Evolutionary conservation across 2,329 filamentous ascomycete genomes (phyloP), one percentile per base, ranked within the genome.

Genomic region (Leptographium wingfieldii): DNA sequence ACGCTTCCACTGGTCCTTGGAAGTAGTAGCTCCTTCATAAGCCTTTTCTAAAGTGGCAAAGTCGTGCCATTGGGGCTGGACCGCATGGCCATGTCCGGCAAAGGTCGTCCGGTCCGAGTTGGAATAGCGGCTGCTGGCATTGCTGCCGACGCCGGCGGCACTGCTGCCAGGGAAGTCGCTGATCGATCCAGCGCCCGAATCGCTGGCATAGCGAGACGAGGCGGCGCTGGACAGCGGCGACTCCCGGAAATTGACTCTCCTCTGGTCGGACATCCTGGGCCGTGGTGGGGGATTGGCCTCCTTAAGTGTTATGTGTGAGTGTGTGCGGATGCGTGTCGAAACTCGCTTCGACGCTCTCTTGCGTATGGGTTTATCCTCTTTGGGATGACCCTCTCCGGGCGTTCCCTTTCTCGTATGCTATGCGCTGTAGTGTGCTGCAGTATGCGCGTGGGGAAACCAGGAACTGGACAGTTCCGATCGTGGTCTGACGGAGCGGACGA

Each of bases 101-200:
- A 46, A 56, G 25, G 55, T 27, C 7, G 55, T 56, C 22, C 57
- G 68, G 62, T 61, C 61, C 43, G 40, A 49, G 43, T 16, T 48
- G 59, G 54, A 56, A 9, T 49, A 40, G 22, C 55, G 55, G 46
- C 56, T 59, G 46, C 52, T 55, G 3, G 25, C 19, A 35, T 46
- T 56, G 60, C 53, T 58, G 53, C 56, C 51, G 1, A 14, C 46
- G 22, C 48, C 59, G 31, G 25, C 33, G 10, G 55, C 55, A 33
- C 49, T 49, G 56, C 56, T 58, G 63, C 66, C 68, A 58, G 68
- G 68, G 55, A 67, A 66, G 62, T 69, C 69, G 63, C 67, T 71
- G 60, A 68, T 67, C 60, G 69, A 70, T 64, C 68, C 69, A 56
- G 68, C 64, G 46, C 68, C 70, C 12, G 69, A 71, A 61, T 71